phyloP scores from a whole-genome alignment of 1,284 basidiomycete genomes.

The Papiliotrema flavescens region DNA sequence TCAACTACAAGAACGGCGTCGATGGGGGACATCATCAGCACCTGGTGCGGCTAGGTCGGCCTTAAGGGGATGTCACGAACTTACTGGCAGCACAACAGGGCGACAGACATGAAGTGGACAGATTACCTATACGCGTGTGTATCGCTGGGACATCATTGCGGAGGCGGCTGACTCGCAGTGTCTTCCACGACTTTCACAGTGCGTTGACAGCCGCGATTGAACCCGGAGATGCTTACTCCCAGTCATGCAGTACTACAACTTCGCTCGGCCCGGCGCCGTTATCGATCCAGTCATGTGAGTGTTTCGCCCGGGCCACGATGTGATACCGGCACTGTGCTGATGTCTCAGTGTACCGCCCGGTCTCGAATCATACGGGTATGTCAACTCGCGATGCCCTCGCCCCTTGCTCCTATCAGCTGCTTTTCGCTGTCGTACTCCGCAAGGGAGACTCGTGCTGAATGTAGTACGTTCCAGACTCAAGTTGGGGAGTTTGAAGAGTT shows the following conservation, averaged over 20 bases:
- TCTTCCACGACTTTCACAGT: constrained; percentile 19
- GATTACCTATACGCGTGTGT: constrained; percentile 23
- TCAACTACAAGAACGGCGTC: constrained; percentile 16
- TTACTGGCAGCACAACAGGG: constrained; percentile 11
- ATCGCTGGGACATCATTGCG: too few relatives aligned
- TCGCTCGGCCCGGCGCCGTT: constrained; percentile 17
- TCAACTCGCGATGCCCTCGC: too few relatives aligned
- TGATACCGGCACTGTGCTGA: neutral
- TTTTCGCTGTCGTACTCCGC: too few relatives aligned
- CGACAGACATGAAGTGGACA: constrained; percentile 22
- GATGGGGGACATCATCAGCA: constrained; percentile 15
- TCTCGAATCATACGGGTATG: constrained; percentile 15
- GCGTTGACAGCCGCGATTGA: neutral
- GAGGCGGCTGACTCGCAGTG: neutral
- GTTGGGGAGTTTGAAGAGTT: constrained; percentile 17
- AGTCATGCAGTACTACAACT: constrained; percentile 19
- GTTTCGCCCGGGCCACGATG: neutral
- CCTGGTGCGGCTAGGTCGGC: constrained; percentile 5
- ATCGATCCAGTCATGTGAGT: constrained; percentile 13
- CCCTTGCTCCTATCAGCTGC: too few relatives aligned
- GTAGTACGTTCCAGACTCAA: constrained; percentile 13
- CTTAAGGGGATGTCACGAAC: neutral
- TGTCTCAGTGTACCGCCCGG: constrained; percentile 15
- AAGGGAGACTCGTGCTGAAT: neutral
- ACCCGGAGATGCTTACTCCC: neutral